These are phyloP conservation scores for Suhomyces panamericanus DNA, from an alignment of 1,139 yeast genomes.

Conservation along the genomic window DNA sequence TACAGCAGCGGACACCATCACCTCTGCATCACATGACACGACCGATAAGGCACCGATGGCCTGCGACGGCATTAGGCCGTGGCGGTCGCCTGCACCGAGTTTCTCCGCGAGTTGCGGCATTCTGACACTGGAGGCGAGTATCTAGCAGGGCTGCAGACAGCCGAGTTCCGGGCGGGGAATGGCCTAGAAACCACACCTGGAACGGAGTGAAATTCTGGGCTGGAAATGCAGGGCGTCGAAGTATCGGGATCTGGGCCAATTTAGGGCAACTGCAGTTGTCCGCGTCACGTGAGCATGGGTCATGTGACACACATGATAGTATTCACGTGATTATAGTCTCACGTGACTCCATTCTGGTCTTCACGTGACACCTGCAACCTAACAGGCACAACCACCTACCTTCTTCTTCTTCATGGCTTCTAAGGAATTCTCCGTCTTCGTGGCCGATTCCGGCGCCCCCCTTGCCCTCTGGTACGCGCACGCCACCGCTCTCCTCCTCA, in stretches of 20 bases:
- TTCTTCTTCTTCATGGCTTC: slow-evolving; percentile 1
- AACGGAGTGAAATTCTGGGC: too few species aligned
- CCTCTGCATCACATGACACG: too few species aligned
- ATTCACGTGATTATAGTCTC: not conserved
- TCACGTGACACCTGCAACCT: not conserved
- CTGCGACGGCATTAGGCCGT: too few species aligned
- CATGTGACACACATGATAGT: not conserved
- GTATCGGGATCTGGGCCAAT: not conserved
- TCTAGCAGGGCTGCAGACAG: too few species aligned
- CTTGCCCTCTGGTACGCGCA: slow-evolving; percentile 36
- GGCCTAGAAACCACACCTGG: too few species aligned
- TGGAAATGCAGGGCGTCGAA: not conserved
- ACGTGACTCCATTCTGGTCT: not conserved
- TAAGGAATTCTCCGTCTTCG: slow-evolving; percentile 46
- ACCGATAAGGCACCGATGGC: too few species aligned
- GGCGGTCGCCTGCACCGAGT: too few species aligned
- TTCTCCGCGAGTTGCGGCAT: too few species aligned
- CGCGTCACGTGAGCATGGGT: not conserved
- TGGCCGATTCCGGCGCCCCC: slow-evolving; percentile 49
- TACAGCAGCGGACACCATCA: too few species aligned
- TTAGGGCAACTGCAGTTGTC: not conserved
- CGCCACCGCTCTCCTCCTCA: slow-evolving; percentile 43
- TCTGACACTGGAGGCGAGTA: too few species aligned
- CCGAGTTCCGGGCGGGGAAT: too few species aligned
- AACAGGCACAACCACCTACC: not conserved